Percentiles rank a stretch among this genome's conserved stretches.
Conservation (phyloP, 257 asterid species). For the Solanum appendiculatum region DNA sequence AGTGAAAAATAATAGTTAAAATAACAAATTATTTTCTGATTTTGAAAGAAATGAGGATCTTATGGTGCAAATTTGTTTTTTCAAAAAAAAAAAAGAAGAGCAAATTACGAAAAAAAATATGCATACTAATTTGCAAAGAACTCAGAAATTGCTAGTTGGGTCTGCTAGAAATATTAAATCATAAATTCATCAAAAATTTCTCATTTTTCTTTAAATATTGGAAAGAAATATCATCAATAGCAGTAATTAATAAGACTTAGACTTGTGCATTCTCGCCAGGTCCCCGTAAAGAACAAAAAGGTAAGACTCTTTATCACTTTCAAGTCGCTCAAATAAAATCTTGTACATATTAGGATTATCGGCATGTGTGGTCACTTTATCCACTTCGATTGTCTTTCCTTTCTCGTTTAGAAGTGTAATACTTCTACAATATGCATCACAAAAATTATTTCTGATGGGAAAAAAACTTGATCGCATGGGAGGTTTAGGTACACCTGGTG, state of each 20-base stretch:
- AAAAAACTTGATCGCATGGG: not conserved
- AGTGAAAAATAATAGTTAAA: no score
- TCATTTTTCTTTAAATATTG: no score
- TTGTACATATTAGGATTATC: not conserved
- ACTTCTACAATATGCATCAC: not conserved
- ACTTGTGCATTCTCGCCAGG: not conserved
- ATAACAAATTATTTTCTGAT: no score
- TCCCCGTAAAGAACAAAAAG: not conserved
- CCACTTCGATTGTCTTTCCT: not conserved
- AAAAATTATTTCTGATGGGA: not conserved
- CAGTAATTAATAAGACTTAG: not conserved
- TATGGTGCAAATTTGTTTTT: no score
- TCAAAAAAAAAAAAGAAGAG: no score
- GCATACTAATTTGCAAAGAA: not conserved
- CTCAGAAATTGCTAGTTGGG: not conserved
- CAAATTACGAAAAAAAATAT: no score
- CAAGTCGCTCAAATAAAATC: not conserved
- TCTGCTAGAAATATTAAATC: not conserved
- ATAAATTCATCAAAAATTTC: no score
- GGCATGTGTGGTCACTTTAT: not conserved
- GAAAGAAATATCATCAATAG: not conserved
- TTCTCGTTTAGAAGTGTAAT: not conserved
- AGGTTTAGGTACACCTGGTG: not conserved
- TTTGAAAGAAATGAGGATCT: no score
- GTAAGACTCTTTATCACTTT: not conserved